These are phyloP conservation scores for Fusarium chaquense DNA, from an alignment of 2,329 filamentous ascomycete genomes.

Conservation along the genomic window DNA sequence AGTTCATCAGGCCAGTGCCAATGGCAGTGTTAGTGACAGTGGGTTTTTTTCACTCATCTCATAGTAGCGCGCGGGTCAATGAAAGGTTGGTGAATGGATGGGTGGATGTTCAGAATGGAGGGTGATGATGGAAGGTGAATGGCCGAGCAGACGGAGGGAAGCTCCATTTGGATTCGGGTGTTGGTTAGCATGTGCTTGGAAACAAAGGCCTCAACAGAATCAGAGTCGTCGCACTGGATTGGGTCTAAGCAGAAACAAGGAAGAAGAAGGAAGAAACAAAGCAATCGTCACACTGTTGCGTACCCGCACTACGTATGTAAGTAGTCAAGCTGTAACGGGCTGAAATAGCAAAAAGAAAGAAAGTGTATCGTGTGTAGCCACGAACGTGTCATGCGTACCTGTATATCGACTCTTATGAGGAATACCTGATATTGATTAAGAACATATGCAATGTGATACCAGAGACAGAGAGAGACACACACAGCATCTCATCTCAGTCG, in stretches of 20 bases:
- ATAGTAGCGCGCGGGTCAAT: constrained; percentile 43
- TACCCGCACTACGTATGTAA: background rate
- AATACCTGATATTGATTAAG: background rate
- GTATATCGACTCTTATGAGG: background rate
- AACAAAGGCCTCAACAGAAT: constrained; percentile 39
- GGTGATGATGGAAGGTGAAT: constrained; percentile 36
- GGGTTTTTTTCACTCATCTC: background rate
- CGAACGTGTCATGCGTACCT: constrained; percentile 2
- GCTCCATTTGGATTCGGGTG: constrained; percentile 13
- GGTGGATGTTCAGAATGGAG: constrained; percentile 29
- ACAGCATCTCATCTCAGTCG: constrained; percentile 14
- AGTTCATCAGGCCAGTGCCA: constrained; percentile 4
- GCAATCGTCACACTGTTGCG: background rate
- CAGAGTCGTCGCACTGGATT: constrained; percentile 5
- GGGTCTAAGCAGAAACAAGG: constrained; percentile 13
- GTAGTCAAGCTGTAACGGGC: constrained; percentile 9
- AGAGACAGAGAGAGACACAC: background rate
- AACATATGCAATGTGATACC: constrained; percentile 1
- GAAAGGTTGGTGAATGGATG: constrained; percentile 31
- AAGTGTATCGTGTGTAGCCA: constrained; percentile 8
- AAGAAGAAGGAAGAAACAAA: constrained; percentile 23
- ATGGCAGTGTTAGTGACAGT: constrained; percentile 1
- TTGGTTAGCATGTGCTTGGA: constrained; percentile 12
- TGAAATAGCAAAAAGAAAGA: constrained; percentile 29
- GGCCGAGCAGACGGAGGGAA: constrained; percentile 9